Evolutionary conservation across 2,329 filamentous ascomycete genomes (phyloP), one percentile per base, ranked within the genome.

Genomic region (Pestalotiopsis sp.): DNA sequence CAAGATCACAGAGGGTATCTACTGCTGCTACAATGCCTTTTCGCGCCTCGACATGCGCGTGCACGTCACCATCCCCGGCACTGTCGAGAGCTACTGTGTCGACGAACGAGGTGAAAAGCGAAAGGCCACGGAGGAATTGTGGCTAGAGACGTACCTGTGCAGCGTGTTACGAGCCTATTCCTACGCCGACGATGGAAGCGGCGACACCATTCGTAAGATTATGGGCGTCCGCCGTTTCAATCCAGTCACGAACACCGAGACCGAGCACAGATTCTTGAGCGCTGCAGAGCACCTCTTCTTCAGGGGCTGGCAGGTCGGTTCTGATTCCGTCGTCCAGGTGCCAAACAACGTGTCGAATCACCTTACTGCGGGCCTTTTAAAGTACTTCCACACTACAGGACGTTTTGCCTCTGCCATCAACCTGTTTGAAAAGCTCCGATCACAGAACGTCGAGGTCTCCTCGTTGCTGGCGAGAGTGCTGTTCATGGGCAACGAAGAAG

Each of bases 11-110:
- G 96, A 97, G 72, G 96, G 96, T 4, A 86, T 97, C 52, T 98
- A 98, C 83, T 98, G 96, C 83, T 99, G 96, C 83, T 99, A 99
- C 87, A 99, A 99, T 93, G 96, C 96, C 73, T 98, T 99, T 81
- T 98, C 96, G 4, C 90, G 97, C 72, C 87, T 98, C 66, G 96
- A 99, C 78, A 99, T 99, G 96, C 94, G 96, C 70, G 95, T 99
- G 13, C 95, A 98, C 78, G 95, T 99, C 69, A 95, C 95, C 72
- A 98, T 99, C 72, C 96, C 96, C 20, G 96, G 96, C 70, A 96
- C 93, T 11, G 94, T 99, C 66, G 95, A 99, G 80, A 97, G 94
- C 81, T 98, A 98, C 80, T 98, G 95, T 80, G 93, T 99, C 69
- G 95, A 99, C 80, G 96, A 99, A 83, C 91, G 95, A 76, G 96